phyloP scores from a whole-genome alignment of 305 asterid genomes.

The Solanum hybrid region DNA sequence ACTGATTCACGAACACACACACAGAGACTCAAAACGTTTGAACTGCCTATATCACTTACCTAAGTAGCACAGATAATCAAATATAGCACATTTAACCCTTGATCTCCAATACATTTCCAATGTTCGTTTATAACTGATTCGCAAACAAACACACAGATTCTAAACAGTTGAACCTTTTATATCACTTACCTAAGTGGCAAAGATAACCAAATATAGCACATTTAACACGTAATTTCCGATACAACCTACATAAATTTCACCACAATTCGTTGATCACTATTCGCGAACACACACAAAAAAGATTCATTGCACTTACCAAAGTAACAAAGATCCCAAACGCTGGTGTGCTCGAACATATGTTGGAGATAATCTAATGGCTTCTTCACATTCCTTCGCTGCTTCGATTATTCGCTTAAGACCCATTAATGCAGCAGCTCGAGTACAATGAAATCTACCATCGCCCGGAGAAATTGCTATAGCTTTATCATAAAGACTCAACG shows the following conservation, averaged over 20 bases:
- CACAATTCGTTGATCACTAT: background rate
- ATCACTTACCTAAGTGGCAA: conserved; percentile 64
- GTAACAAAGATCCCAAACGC: conserved; percentile 70
- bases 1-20: too few species aligned
- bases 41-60: too few species aligned
- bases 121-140: too few species aligned
- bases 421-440: conserved; percentile 66
- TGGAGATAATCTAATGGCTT: conserved; percentile 75
- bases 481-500: conserved; percentile 56
- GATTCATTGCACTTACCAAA: conserved; percentile 42
- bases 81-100: too few species aligned
- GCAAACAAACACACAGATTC: background rate
- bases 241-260: background rate
- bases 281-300: background rate
- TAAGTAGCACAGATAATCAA: too few species aligned
- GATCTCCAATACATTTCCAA: too few species aligned
- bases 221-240: background rate
- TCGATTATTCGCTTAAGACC: conserved; percentile 41
- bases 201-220: conserved; percentile 30
- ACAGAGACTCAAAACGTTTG: too few species aligned
- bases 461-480: conserved; percentile 61
- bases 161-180: background rate
- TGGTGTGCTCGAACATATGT: conserved; percentile 67
- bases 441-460: conserved; percentile 58
- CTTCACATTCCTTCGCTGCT: conserved; percentile 74